Evolutionary conservation across 1,284 basidiomycete species (phyloP), one percentile per base, ranked within the genome.

Genomic region (Mycosarcoma maydis): DNA sequence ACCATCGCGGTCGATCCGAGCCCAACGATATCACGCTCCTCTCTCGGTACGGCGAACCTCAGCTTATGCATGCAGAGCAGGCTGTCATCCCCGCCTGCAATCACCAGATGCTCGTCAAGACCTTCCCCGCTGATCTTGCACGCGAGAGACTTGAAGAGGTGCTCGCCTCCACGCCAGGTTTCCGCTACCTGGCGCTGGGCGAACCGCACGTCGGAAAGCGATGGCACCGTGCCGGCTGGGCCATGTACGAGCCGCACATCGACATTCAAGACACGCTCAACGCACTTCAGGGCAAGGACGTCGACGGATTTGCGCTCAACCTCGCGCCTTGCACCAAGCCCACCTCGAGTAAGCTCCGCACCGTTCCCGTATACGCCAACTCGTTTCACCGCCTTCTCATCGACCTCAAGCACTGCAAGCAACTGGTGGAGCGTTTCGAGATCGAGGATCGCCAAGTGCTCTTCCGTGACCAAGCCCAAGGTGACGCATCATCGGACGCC

Each of bases 221-320:
- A 16, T 78, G 68, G 61, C 55, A 66, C 39, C 64, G 77, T 23
- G 62, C 75, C 23, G 78, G 74, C n/a, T 78, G 75, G 65, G 77
- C 73, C 32, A 67, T 71, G 56, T 79, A 76, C 55, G 75, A 75
- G 13, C 49, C 55, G 1, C 64, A 49, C 22, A 70, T 68, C 19
- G 73, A 76, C 29, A 62, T 76, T 48, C 48, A 70, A 36, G 71
- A 60, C 33, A 65, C 65, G 3, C 59, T 75, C 29, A 48, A 61
- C 13, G 49, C 59, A 23, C 66, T 80, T 4, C 72, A 76, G 44
- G 73, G 60, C 26, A 46, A 48, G 13, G 54, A 69, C 32, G 50
- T 79, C 36, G 71, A 65, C 14, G 67, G 64, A 40, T 69, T 74
- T 42, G 57, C 61, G 10, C 62, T 80, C 45, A 68, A 74, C 14